Evolutionary conservation across 2,329 filamentous ascomycete genomes (phyloP).

Genomic region (Aspergillus fijiensis): DNA sequence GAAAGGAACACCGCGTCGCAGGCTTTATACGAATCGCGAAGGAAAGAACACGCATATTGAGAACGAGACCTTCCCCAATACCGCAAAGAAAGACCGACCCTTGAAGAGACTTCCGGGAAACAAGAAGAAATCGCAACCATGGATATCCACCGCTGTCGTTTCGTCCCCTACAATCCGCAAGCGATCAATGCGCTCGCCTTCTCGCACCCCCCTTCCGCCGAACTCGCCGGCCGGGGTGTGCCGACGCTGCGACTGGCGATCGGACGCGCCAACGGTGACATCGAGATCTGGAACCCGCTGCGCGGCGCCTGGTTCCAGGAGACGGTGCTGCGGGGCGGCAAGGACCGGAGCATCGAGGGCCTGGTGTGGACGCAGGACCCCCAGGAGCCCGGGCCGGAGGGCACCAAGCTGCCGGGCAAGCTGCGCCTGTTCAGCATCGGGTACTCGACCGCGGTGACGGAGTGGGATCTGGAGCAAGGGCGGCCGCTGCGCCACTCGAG

Average conservation of each 20-base stretch:
- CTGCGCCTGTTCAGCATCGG: slow-evolving; percentile 94
- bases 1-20: not conserved
- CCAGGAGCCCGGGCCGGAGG: slow-evolving; percentile 60
- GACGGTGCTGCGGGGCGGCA: slow-evolving; percentile 76
- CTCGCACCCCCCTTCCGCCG: slow-evolving; percentile 66
- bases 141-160: slow-evolving; percentile 97
- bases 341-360: slow-evolving; percentile 83
- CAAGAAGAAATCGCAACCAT: slow-evolving; percentile 49
- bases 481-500: slow-evolving; percentile 77
- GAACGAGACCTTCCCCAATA: too few species aligned
- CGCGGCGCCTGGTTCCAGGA: slow-evolving; percentile 87
- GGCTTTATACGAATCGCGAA: slow-evolving; percentile 49
- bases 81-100: too few species aligned
- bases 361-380: slow-evolving; percentile 89
- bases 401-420: slow-evolving; percentile 63
- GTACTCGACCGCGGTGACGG: slow-evolving; percentile 85
- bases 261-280: slow-evolving; percentile 89
- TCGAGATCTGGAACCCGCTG: slow-evolving; percentile 95
- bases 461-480: slow-evolving; percentile 87
- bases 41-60: too few species aligned
- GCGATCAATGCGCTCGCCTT: slow-evolving; percentile 95
- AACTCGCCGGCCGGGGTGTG: slow-evolving; percentile 48
- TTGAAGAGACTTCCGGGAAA: too few species aligned
- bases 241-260: slow-evolving; percentile 76
- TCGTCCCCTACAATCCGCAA: slow-evolving; percentile 86